Evolutionary conservation across 2,329 filamentous ascomycete genomes (phyloP).

Genomic region (Cercospora janseana): DNA sequence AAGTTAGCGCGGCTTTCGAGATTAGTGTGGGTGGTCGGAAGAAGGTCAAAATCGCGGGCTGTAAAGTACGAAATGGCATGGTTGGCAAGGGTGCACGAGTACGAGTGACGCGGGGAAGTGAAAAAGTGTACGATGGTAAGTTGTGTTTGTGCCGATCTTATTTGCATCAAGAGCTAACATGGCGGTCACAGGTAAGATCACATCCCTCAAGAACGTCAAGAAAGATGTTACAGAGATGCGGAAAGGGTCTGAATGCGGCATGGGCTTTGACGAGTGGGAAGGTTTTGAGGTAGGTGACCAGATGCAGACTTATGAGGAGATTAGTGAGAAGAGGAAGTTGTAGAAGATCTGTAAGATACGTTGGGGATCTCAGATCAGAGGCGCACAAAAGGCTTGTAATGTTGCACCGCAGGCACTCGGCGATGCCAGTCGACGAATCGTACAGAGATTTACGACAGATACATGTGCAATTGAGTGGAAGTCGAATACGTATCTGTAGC

Average conservation of each 20-base stretch:
- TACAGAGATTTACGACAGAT: too few species aligned
- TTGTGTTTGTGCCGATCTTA: conserved; percentile 25
- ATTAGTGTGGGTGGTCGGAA: conserved; percentile 74
- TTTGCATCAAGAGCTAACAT: conserved; percentile 17
- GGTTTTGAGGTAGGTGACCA: conserved; percentile 77
- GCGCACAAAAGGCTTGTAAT: too few species aligned
- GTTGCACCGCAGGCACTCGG: too few species aligned
- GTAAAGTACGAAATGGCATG: conserved; percentile 77
- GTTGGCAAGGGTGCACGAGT: conserved; percentile 65
- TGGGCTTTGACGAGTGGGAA: conserved; percentile 77
- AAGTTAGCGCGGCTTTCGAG: conserved; percentile 77
- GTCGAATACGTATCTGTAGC: too few species aligned
- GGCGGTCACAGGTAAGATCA: conserved; percentile 62
- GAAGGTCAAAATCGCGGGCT: conserved; percentile 78
- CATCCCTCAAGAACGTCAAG: conserved; percentile 85
- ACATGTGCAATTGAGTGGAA: too few species aligned
- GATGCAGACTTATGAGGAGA: conserved; percentile 83
- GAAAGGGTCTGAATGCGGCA: conserved; percentile 91
- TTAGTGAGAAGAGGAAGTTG: conserved; percentile 64
- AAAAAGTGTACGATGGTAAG: conserved; percentile 80
- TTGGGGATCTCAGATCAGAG: too few species aligned
- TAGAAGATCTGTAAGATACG: too few species aligned
- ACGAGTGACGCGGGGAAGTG: conserved; percentile 65
- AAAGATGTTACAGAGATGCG: conserved; percentile 86
- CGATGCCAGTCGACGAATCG: too few species aligned